phyloP scores from a whole-genome alignment of 129 eudicot species.

The Ambrosia trifida region DNA sequence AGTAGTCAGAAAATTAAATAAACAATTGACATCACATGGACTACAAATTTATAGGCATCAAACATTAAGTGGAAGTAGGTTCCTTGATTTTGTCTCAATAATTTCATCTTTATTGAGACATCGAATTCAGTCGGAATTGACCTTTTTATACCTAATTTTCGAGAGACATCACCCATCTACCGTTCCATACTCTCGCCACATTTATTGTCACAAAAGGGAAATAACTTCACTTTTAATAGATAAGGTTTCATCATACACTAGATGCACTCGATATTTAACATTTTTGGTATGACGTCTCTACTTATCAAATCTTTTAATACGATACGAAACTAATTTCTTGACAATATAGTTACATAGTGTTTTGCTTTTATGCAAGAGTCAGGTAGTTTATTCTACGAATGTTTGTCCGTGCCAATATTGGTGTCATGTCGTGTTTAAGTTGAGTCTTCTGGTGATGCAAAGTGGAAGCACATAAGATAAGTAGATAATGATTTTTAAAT shows the following conservation, averaged over 20 bases:
- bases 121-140: slow-evolving; percentile 3
- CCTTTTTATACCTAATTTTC: slow-evolving; percentile 5
- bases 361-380: background rate
- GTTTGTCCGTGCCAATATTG: no score
- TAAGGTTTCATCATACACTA: slow-evolving; percentile 21
- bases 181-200: slow-evolving; percentile 13
- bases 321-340: background rate
- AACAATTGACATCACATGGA: slow-evolving; percentile 36
- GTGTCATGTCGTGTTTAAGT: no score
- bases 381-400: background rate
- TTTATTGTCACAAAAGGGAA: slow-evolving; percentile 19
- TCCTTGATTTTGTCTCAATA: slow-evolving; percentile 23
- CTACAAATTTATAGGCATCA: slow-evolving; percentile 25
- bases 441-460: no score
- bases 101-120: slow-evolving; percentile 24
- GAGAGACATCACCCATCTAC: slow-evolving; percentile 17
- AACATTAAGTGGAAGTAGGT: slow-evolving; percentile 23
- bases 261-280: background rate
- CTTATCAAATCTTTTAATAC: background rate
- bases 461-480: no score
- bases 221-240: slow-evolving; percentile 20
- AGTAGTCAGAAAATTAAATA: background rate
- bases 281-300: slow-evolving; percentile 9
- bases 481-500: no score
- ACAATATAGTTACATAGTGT: no score